Percentiles rank a stretch among this genome's conserved stretches.
These are phyloP conservation scores for Grosmannia clavigera DNA, from an alignment of 2,329 filamentous ascomycete species.

Conservation along the genomic window DNA sequence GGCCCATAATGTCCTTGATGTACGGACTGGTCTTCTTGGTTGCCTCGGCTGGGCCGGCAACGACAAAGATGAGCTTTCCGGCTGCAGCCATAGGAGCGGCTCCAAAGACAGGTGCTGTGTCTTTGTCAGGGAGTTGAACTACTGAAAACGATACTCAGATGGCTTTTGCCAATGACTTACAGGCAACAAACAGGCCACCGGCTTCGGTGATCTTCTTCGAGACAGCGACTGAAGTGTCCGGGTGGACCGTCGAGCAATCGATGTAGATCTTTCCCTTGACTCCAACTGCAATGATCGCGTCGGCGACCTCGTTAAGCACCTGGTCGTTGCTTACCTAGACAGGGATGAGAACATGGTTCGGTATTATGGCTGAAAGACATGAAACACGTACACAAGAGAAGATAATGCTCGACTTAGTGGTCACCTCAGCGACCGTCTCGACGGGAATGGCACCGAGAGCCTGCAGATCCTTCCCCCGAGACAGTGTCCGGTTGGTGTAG, in stretches of 20 bases:
- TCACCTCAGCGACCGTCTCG: not conserved
- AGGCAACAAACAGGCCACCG: conserved; percentile 1
- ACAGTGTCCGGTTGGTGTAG: conserved; percentile 2
- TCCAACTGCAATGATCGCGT: conserved; percentile 8
- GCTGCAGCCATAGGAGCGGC: conserved; percentile 3
- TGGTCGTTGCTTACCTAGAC: conserved; percentile 13
- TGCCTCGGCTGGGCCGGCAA: not conserved
- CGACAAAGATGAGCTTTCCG: conserved; percentile 5
- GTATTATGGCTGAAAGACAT: not conserved
- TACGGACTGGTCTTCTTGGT: not conserved
- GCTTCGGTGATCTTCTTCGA: not conserved
- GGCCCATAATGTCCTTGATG: conserved; percentile 4
- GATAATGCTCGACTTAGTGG: not conserved
- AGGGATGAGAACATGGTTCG: not conserved
- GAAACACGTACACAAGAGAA: conserved; percentile 1
- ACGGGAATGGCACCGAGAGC: not conserved
- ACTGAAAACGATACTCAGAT: not conserved
- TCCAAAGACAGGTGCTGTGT: conserved; percentile 2
- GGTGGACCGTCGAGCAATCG: conserved; percentile 4
- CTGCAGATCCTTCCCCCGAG: not conserved
- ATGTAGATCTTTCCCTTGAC: conserved; percentile 1
- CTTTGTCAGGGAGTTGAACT: not conserved
- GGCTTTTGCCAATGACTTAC: not conserved
- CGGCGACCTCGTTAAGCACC: conserved; percentile 8
- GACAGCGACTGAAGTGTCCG: not conserved